Percentiles rank a stretch among this genome's conserved stretches.
Evolutionary conservation across 164 flowering plant species (phyloP).

Genomic region (Taxillus chinensis): DNA sequence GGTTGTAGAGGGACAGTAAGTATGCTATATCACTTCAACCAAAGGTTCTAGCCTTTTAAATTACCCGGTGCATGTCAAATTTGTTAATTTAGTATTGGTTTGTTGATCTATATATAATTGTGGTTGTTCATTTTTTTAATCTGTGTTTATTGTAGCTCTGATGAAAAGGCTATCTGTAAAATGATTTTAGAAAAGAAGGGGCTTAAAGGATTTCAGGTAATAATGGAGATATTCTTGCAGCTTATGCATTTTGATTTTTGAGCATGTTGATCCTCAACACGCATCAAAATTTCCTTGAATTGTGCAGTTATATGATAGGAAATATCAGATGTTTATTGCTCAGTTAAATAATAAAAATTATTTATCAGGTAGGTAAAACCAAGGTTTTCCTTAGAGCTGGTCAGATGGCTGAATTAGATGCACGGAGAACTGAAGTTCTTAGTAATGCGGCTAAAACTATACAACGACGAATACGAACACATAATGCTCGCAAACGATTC

Average conservation of each 20-base stretch:
- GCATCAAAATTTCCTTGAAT: no score
- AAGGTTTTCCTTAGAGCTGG: slow-evolving; percentile 76
- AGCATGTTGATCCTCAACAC: no score
- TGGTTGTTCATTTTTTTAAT: slow-evolving; percentile 1
- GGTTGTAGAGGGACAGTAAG: slow-evolving; percentile 47
- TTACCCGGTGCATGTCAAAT: neutral
- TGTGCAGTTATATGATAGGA: no score
- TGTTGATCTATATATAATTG: slow-evolving; percentile 2
- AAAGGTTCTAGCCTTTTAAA: neutral
- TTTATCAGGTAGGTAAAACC: slow-evolving; percentile 61
- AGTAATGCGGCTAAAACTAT: slow-evolving; percentile 54
- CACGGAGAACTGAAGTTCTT: slow-evolving; percentile 60
- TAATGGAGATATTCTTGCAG: neutral
- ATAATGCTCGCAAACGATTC: slow-evolving; percentile 45
- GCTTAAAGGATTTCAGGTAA: slow-evolving; percentile 67
- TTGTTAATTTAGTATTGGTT: neutral
- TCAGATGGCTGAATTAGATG: slow-evolving; percentile 85
- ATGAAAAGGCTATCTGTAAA: slow-evolving; percentile 52
- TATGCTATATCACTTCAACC: slow-evolving; percentile 3
- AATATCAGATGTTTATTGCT: no score
- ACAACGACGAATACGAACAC: slow-evolving; percentile 50
- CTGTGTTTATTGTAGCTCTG: slow-evolving; percentile 29
- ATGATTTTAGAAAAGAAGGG: slow-evolving; percentile 61
- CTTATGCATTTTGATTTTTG: neutral
- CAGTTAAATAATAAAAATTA: neutral